phyloP scores from a whole-genome alignment of 768 basidiomycete species.

The Auriculariales sp. region DNA sequence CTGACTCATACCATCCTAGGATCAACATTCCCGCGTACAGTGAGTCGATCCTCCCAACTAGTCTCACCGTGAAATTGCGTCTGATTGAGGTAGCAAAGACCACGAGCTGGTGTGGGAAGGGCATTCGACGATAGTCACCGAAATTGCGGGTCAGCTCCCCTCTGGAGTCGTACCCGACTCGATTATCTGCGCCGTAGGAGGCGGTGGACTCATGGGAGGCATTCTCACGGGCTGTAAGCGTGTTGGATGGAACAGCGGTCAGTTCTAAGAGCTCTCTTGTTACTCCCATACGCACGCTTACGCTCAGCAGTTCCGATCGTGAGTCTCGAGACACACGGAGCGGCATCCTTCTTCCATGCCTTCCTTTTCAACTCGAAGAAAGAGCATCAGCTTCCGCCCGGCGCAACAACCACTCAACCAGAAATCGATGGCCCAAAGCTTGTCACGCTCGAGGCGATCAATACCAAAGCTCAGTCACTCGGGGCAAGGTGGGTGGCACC shows the following conservation, averaged over 20 bases:
- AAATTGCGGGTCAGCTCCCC: slow-evolving; percentile 41
- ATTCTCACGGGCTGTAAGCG: slow-evolving; percentile 49
- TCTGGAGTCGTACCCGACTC: slow-evolving; percentile 37
- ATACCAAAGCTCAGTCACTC: slow-evolving; percentile 54
- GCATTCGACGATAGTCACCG: slow-evolving; percentile 57
- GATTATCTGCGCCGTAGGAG: slow-evolving; percentile 67
- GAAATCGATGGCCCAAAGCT: slow-evolving; percentile 21
- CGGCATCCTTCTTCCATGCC: slow-evolving; percentile 62
- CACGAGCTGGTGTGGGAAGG: slow-evolving; percentile 56
- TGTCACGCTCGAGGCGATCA: slow-evolving; percentile 41
- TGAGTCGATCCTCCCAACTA: background rate
- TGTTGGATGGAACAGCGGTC: slow-evolving; percentile 59
- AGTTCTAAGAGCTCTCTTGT: slow-evolving; percentile 10
- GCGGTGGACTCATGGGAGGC: slow-evolving; percentile 57
- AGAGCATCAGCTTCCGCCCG: background rate
- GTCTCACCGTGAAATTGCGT: background rate
- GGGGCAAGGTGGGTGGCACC: slow-evolving; percentile 55
- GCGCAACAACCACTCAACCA: background rate
- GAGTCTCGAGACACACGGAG: slow-evolving; percentile 55
- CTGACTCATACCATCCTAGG: slow-evolving; percentile 24
- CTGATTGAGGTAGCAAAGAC: background rate
- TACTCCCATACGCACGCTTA: background rate
- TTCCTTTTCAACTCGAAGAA: slow-evolving; percentile 29
- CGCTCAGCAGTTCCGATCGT: slow-evolving; percentile 40
- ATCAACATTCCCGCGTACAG: slow-evolving; percentile 47